These are phyloP conservation scores for Globisporangium cederbergense DNA, from an alignment of 352 stramenopile genomes.

Conservation along the genomic window DNA sequence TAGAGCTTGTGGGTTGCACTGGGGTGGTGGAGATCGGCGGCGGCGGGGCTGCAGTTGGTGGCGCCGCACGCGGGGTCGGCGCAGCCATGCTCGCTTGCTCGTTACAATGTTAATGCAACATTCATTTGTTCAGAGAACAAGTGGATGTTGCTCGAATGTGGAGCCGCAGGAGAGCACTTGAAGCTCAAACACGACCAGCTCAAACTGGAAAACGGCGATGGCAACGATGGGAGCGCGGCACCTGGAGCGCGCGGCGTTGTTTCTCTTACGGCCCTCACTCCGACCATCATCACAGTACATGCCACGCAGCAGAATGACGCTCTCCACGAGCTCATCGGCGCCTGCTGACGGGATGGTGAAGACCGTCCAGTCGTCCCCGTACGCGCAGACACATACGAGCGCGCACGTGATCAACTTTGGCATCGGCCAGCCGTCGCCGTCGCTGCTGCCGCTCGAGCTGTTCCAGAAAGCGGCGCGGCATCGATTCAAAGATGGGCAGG, in stretches of 20 bases:
- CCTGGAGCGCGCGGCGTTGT: not conserved
- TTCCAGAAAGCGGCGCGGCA: constrained; percentile 44
- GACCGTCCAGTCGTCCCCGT: constrained; percentile 58
- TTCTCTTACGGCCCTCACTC: not conserved
- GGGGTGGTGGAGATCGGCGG: not conserved
- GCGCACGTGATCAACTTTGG: constrained; percentile 79
- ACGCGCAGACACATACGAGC: constrained; percentile 62
- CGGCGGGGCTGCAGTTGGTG: not conserved
- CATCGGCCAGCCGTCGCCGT: constrained; percentile 73
- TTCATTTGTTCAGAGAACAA: too few relatives aligned
- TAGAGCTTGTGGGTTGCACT: not conserved
- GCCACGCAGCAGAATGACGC: not conserved
- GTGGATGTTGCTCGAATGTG: constrained; percentile 1
- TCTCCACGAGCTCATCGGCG: not conserved
- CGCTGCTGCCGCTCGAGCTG: constrained; percentile 69
- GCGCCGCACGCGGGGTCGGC: not conserved
- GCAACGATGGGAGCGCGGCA: not conserved
- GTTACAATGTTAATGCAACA: too few relatives aligned
- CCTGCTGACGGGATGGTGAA: constrained; percentile 12
- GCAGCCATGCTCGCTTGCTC: not conserved
- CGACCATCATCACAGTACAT: not conserved
- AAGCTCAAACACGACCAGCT: not conserved
- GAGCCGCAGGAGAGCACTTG: too few relatives aligned
- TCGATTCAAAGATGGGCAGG: constrained; percentile 50
- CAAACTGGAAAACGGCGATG: not conserved